Percentiles rank a stretch among this genome's conserved stretches.
Evolutionary conservation across 345 rosid species (phyloP).

Genomic region (Hirschfeldia incana): DNA sequence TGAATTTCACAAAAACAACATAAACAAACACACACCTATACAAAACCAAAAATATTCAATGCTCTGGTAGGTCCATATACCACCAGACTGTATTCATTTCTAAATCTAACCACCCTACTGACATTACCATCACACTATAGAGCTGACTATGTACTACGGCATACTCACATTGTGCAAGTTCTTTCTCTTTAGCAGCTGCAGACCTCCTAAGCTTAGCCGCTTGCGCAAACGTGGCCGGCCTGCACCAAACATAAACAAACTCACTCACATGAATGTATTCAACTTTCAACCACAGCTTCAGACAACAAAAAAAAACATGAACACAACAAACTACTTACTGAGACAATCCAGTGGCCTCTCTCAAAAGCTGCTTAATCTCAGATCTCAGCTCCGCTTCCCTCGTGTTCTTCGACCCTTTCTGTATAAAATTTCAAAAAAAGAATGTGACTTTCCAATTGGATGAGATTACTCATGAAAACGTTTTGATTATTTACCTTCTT

Average conservation of each 20-base stretch:
- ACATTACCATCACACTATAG: background rate
- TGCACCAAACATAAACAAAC: conserved; percentile 27
- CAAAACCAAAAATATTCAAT: conserved; percentile 3
- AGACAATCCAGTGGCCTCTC: conserved; percentile 68
- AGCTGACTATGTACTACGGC: background rate
- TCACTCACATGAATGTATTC: background rate
- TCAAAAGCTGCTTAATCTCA: conserved; percentile 71
- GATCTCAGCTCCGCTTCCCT: conserved; percentile 55
- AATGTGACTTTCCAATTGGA: background rate
- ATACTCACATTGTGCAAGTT: conserved; percentile 67
- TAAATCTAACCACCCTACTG: background rate
- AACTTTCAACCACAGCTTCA: background rate
- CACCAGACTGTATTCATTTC: background rate
- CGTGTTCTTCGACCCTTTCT: conserved; percentile 57
- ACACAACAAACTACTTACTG: conserved; percentile 54
- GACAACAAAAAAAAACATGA: background rate
- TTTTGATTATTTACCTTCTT: conserved; percentile 47
- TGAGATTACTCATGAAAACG: background rate
- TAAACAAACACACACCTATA: conserved; percentile 14
- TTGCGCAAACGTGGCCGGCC: conserved; percentile 92
- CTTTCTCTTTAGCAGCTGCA: conserved; percentile 88
- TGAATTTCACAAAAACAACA: conserved; percentile 32
- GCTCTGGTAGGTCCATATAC: background rate
- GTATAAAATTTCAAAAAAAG: background rate
- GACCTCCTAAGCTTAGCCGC: conserved; percentile 72